Evolutionary conservation across 805 yeast species (phyloP).

Genomic region (Phaffomyces thermotolerans): DNA sequence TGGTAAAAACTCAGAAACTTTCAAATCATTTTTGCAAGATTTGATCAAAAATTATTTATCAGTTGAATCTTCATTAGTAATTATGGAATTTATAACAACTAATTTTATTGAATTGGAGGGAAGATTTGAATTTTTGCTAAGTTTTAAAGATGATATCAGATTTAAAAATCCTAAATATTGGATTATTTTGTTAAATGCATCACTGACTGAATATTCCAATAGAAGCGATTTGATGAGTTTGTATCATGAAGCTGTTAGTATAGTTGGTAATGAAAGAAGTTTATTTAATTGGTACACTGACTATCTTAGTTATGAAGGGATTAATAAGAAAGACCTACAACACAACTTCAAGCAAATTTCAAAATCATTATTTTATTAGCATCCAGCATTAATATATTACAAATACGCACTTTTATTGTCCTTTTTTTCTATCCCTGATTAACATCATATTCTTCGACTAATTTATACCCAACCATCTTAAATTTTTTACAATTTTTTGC

Average conservation of each 20-base stretch:
- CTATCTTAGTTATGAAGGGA: background rate
- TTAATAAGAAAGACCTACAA: background rate
- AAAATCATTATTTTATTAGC: background rate
- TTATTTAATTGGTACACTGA: slow-evolving; percentile 1
- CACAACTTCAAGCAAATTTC: background rate
- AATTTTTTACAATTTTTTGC: background rate
- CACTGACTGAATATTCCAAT: background rate
- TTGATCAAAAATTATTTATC: slow-evolving; percentile 3
- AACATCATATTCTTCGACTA: background rate
- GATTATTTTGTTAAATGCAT: background rate
- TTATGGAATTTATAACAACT: background rate
- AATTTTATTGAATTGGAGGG: background rate
- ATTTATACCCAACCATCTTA: background rate
- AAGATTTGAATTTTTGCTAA: background rate
- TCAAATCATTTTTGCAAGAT: background rate
- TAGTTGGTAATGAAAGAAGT: background rate
- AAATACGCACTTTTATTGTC: no score
- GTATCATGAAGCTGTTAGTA: background rate
- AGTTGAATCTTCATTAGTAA: background rate
- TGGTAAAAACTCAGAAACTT: background rate
- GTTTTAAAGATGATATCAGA: background rate
- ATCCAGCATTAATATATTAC: background rate
- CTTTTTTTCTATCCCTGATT: background rate
- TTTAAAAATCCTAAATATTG: slow-evolving; percentile 2
- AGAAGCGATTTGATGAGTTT: background rate